Percentiles rank a stretch among this genome's conserved stretches.
These are phyloP conservation scores for Suillus cothurnatus DNA, from an alignment of 768 basidiomycete genomes.

Conservation along the genomic window DNA sequence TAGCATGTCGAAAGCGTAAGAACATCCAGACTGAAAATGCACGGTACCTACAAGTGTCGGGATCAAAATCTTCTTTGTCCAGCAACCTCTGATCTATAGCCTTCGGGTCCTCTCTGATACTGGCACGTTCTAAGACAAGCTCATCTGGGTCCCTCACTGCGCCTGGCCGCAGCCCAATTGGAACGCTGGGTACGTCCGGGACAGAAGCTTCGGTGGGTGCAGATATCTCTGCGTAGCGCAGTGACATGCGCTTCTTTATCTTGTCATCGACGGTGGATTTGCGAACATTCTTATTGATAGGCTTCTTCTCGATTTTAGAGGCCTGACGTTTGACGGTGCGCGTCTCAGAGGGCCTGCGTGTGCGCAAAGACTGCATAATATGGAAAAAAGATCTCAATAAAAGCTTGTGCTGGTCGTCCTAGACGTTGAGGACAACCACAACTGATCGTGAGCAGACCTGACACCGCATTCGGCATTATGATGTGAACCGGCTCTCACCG, in stretches of 20 bases:
- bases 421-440: background rate
- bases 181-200: conserved; percentile 62
- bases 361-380: conserved; percentile 58
- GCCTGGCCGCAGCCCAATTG: conserved; percentile 43
- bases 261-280: conserved; percentile 72
- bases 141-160: conserved; percentile 46
- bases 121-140: conserved; percentile 44
- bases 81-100: conserved; percentile 60
- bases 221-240: conserved; percentile 88
- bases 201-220: conserved; percentile 58
- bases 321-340: conserved; percentile 34
- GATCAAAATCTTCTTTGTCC: conserved; percentile 81
- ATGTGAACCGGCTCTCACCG: background rate
- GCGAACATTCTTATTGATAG: conserved; percentile 43
- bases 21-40: background rate
- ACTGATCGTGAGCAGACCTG: background rate
- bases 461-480: background rate
- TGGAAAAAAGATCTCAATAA: background rate
- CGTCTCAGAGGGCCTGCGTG: conserved; percentile 51
- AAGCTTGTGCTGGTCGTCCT: background rate
- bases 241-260: conserved; percentile 96
- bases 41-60: conserved; percentile 76
- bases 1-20: conserved; percentile 10
- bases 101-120: conserved; percentile 57
- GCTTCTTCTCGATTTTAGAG: conserved; percentile 34